Percentiles rank a stretch among this genome's conserved stretches.
These are phyloP conservation scores for Yamadazyma trypodendri DNA, from an alignment of 1,139 yeast species.

Conservation along the genomic window DNA sequence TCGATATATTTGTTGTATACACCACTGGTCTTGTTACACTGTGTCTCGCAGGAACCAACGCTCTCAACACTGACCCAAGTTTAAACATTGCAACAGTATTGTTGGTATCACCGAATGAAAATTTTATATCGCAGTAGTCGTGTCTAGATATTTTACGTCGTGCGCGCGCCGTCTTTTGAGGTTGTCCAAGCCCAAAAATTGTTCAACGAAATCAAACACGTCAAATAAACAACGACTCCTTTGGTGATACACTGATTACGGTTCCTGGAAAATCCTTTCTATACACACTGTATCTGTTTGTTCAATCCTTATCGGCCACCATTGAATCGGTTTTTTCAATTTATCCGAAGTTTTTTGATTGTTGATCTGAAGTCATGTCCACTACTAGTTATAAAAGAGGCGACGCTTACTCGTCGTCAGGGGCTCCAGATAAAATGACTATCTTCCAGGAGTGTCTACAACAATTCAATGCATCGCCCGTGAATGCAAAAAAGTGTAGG, in stretches of 20 bases:
- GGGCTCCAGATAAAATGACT: slow-evolving; percentile 91
- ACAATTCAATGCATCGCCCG: slow-evolving; percentile 90
- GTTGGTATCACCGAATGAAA: neutral
- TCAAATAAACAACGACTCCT: slow-evolving; percentile 5
- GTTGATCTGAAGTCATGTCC: slow-evolving; percentile 11
- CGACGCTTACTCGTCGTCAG: slow-evolving; percentile 59
- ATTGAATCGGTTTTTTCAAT: neutral
- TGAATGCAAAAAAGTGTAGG: slow-evolving; percentile 86
- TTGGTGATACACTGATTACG: no score
- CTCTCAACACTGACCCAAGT: slow-evolving; percentile 9
- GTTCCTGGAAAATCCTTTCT: no score
- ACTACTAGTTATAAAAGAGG: slow-evolving; percentile 88
- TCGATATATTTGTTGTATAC: neutral
- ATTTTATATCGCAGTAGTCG: neutral
- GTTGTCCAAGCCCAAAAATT: slow-evolving; percentile 1
- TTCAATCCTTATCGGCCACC: neutral
- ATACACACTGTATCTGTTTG: no score
- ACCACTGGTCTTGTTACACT: neutral
- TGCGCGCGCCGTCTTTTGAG: neutral
- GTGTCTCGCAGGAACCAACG: slow-evolving; percentile 4
- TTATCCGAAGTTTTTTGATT: neutral
- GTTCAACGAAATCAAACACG: slow-evolving; percentile 17
- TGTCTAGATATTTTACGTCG: neutral
- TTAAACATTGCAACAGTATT: slow-evolving; percentile 11
- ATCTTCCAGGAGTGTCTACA: slow-evolving; percentile 94